Conservation (phyloP, 306 rosid species). For the Canavalia gladiata region DNA sequence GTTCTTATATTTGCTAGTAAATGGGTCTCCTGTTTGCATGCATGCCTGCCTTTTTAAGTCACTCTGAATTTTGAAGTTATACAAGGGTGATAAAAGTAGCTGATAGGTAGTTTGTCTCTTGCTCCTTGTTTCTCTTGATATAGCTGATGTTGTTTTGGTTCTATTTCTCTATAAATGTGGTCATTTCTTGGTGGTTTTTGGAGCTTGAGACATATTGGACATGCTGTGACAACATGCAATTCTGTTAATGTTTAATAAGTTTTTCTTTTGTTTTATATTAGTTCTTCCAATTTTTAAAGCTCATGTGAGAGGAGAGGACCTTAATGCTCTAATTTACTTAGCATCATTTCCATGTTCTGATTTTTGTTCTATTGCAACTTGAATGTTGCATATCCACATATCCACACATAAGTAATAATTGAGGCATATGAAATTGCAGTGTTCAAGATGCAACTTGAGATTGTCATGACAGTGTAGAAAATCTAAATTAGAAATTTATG, state of each 20-base stretch:
- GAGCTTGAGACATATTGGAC: background rate
- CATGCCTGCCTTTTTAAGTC: background rate
- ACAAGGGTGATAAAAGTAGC: conserved; percentile 14
- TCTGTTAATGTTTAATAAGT: background rate
- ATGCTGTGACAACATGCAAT: background rate
- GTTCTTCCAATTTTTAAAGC: conserved; percentile 12
- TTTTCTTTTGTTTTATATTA: background rate
- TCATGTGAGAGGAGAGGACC: background rate
- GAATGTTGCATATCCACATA: conserved; percentile 5
- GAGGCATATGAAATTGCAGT: conserved; percentile 16
- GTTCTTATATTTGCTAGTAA: conserved; percentile 30
- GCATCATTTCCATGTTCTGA: conserved; percentile 9
- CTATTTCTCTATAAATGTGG: conserved; percentile 13
- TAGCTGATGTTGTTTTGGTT: background rate
- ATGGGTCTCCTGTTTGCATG: conserved; percentile 13
- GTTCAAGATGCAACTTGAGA: conserved; percentile 5
- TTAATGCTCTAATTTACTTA: conserved; percentile 10
- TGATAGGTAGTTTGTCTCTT: conserved; percentile 10
- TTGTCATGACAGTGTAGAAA: background rate
- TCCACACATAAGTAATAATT: conserved; percentile 23
- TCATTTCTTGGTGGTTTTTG: conserved; percentile 16
- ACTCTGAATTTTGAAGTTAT: conserved; percentile 16
- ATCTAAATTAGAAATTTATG: background rate
- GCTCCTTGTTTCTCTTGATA: background rate
- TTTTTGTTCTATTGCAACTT: conserved; percentile 6